Base-by-base conservation (phyloP, 257 asterid species). In the Solanum acaule region DNA sequence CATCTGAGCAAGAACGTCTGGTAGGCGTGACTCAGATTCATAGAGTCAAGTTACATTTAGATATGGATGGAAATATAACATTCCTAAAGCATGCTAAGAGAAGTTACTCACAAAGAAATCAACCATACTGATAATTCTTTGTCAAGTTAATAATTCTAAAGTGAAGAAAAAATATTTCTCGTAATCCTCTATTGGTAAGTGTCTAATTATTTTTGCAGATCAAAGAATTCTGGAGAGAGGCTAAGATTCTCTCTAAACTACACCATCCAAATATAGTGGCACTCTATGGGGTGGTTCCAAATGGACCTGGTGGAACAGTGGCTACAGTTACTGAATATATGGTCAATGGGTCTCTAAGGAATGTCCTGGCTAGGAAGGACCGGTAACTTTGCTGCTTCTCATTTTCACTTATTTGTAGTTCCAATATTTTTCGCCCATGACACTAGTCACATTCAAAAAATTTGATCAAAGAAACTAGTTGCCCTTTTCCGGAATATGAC, bases 211-310 rank as follows among this genome's bases (percentile, higher is more conserved):
- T 34, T 88, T 49, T 86, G 37, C 91, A 96, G 98, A 93, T 93
- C 42, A 93, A 94, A 88, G 98, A 96, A 84, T 94, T 96, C 89
- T 96, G 98, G 98, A 94, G 98, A 92, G 98, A 96, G 94, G 98
- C 98, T 86, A 90, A 93, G 88, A 95, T 96, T 87, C 95, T 96
- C 65, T 96, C 98, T 4, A 89, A 91, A 79, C 98, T 96, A 85
- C 98, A 95, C 92, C 98, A 96, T 90, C 98, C 98, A 44, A 95
- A 96, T 91, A 91, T 96, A 67, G 98, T 96, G 87, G 98, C 98
- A 56, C 93, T 96, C 87, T 96, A 96, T 33, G 98, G 98, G 71
- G 98, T 96, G 61, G 98, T 95, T 89, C 98, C 98, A 29, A 96
- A 95, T 93, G 98, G 96, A 75, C 96, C 96, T 49, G 96, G 92